Evolutionary conservation across 805 yeast species (phyloP).

Genomic region (Torulaspora quercuum): DNA sequence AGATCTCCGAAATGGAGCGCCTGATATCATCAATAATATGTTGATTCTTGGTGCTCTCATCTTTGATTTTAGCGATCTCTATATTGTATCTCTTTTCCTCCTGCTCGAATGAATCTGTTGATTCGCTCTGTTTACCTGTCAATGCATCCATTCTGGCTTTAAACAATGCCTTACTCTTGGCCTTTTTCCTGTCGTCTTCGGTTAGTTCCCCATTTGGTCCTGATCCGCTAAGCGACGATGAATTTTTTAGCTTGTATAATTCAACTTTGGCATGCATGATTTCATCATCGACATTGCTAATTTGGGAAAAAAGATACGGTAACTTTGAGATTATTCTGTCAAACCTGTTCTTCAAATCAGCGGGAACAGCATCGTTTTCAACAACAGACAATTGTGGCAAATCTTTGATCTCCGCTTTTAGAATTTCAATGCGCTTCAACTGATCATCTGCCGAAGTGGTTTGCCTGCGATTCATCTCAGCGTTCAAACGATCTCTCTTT

Average conservation of each 20-base stretch:
- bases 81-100: constrained; percentile 44
- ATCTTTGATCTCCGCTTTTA: constrained; percentile 56
- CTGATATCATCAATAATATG: constrained; percentile 68
- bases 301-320: constrained; percentile 63
- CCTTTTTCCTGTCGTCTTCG: constrained; percentile 75
- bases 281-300: constrained; percentile 61
- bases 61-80: constrained; percentile 49
- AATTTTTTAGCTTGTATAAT: constrained; percentile 60
- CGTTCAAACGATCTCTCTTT: constrained; percentile 13
- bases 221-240: constrained; percentile 70
- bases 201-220: constrained; percentile 87
- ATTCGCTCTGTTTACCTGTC: constrained; percentile 65
- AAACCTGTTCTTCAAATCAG: constrained; percentile 53
- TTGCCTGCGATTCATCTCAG: constrained; percentile 7
- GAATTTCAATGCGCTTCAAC: constrained; percentile 54
- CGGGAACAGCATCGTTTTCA: constrained; percentile 32
- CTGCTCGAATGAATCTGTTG: constrained; percentile 36
- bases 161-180: constrained; percentile 71
- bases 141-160: constrained; percentile 89
- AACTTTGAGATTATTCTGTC: constrained; percentile 64
- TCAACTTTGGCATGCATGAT: constrained; percentile 66
- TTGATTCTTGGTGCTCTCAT: constrained; percentile 54
- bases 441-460: constrained; percentile 33
- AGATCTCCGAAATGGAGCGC: constrained; percentile 60
- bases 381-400: constrained; percentile 40